These are phyloP conservation scores for Fusarium lyarnte DNA, from an alignment of 2,329 filamentous ascomycete species.

Conservation along the genomic window DNA sequence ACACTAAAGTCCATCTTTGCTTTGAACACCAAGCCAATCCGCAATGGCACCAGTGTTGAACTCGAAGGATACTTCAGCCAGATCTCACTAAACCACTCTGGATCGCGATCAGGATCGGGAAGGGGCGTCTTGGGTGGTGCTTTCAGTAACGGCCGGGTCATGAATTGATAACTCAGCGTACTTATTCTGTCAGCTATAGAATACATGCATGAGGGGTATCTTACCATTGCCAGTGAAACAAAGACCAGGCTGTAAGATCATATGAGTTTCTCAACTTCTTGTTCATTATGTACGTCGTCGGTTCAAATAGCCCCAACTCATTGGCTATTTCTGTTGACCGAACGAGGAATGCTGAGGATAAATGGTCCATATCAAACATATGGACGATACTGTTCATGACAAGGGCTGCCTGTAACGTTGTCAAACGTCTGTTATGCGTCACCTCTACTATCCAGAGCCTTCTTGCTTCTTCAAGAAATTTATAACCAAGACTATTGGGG, in stretches of 20 bases:
- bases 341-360: background rate
- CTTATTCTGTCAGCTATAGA: background rate
- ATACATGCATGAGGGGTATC: no score
- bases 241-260: constrained; percentile 15
- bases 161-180: background rate
- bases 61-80: constrained; percentile 16
- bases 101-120: background rate
- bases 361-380: constrained; percentile 3
- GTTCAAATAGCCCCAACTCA: constrained; percentile 1
- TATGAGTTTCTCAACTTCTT: background rate
- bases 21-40: background rate
- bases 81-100: constrained; percentile 6
- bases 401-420: background rate
- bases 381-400: constrained; percentile 1
- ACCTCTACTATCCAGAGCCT: background rate
- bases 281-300: constrained; percentile 2
- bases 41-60: background rate
- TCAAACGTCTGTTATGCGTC: background rate
- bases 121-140: background rate
- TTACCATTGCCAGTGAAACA: constrained; percentile 20
- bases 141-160: background rate
- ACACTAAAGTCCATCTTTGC: background rate
- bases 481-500: background rate
- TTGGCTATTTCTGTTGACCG: background rate
- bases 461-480: constrained; percentile 9